These are phyloP conservation scores for Talaromyces adpressus DNA, from an alignment of 495 filamentous ascomycete species.

Conservation along the genomic window DNA sequence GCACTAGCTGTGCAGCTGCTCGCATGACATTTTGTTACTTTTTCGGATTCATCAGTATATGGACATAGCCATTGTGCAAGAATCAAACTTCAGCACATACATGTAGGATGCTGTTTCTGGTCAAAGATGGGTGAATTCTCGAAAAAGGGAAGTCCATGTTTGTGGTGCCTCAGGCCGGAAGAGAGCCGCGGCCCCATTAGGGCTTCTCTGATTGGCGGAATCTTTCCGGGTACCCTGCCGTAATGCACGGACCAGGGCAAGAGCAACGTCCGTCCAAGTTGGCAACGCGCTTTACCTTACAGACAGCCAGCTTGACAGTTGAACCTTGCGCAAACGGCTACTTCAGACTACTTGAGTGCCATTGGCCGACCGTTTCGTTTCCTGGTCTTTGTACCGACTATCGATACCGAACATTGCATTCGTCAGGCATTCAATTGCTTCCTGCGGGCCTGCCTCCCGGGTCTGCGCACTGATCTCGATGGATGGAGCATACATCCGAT, in stretches of 20 bases:
- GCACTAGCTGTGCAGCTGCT: too few relatives aligned
- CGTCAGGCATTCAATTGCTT: background rate
- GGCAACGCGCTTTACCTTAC: background rate
- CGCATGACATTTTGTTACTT: too few relatives aligned
- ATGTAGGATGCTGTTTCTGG: background rate
- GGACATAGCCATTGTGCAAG: background rate
- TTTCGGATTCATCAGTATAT: background rate
- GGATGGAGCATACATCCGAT: slow-evolving; percentile 45
- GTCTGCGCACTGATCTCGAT: slow-evolving; percentile 16
- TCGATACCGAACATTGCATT: background rate
- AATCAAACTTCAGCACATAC: background rate
- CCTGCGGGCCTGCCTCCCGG: background rate
- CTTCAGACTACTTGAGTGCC: background rate
- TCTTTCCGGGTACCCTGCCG: background rate
- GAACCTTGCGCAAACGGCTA: background rate
- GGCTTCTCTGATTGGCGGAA: background rate
- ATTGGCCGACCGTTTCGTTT: background rate
- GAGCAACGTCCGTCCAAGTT: background rate
- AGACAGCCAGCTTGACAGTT: background rate
- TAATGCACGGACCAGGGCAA: background rate
- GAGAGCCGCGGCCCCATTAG: background rate
- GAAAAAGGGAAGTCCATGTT: background rate
- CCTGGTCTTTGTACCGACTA: background rate
- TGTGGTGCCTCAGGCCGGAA: background rate
- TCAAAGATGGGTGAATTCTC: too few relatives aligned